Conservation (phyloP, 2,329 filamentous ascomycete species). For the Penicillium sp. region DNA sequence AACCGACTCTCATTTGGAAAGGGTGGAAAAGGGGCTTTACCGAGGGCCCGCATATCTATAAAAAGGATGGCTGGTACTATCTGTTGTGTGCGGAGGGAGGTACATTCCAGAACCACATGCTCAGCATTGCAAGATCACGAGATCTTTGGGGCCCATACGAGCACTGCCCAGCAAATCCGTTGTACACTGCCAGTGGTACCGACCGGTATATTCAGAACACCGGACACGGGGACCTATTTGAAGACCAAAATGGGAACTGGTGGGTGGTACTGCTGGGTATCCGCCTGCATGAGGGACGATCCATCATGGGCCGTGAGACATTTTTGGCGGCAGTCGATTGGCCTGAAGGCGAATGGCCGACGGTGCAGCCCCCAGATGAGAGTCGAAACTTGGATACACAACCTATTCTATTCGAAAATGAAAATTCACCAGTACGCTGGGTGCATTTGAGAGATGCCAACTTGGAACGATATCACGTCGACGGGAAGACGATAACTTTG, state of each 20-base stretch:
- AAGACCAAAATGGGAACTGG: slow-evolving; percentile 55
- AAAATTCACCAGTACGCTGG: not conserved
- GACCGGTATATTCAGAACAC: slow-evolving; percentile 53
- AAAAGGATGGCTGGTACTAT: slow-evolving; percentile 35
- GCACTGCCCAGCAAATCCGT: slow-evolving; percentile 41
- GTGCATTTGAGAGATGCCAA: slow-evolving; percentile 7
- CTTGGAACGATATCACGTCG: slow-evolving; percentile 1
- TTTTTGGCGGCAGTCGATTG: slow-evolving; percentile 9
- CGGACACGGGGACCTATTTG: slow-evolving; percentile 60
- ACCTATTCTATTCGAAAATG: not conserved
- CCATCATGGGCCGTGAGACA: slow-evolving; percentile 11
- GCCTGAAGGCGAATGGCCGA: slow-evolving; percentile 4
- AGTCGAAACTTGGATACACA: not conserved
- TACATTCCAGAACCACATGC: slow-evolving; percentile 30
- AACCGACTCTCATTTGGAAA: slow-evolving; percentile 9
- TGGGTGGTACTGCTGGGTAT: slow-evolving; percentile 51
- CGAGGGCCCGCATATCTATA: slow-evolving; percentile 35
- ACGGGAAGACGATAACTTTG: not conserved
- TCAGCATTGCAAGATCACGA: slow-evolving; percentile 33
- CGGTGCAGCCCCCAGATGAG: not conserved
- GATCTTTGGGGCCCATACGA: slow-evolving; percentile 43
- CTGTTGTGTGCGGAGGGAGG: slow-evolving; percentile 31
- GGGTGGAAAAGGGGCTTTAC: slow-evolving; percentile 10
- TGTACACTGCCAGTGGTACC: slow-evolving; percentile 45
- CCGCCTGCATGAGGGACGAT: slow-evolving; percentile 1